Base-by-base conservation (phyloP, 1,284 basidiomycete species). In the Naganishia liquefaciens region DNA sequence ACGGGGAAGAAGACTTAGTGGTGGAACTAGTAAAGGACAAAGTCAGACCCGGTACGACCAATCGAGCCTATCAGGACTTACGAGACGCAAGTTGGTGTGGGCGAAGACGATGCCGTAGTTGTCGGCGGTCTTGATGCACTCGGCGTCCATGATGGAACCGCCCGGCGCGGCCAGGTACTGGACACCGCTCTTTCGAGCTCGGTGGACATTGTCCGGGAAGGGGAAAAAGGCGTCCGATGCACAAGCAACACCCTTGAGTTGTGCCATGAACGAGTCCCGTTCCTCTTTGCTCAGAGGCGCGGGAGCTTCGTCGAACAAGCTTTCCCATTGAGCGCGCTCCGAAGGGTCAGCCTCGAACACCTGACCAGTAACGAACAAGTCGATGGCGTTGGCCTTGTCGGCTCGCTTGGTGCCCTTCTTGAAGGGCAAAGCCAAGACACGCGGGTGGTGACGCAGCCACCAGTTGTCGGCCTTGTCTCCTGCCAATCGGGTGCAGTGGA, bases 141-240 rank as follows among this genome's bases (percentile, higher is more conserved):
- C 93, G 55, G 81, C 86, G 75, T 99, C 95, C 95, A 98, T 98
- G 66, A 99, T 93, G 71, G 91, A 94, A 62, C 95, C 95, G 62
- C 89, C 88, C 1, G 95, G 93, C 4, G 96, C 96, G 33, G 91
- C 93, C 64, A 99, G 84, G 80, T 95, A 98, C 75, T 82, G 86
- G 55, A 92, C 93, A 1, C 95, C 95, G 69, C 91, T 93, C 82
- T 91, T 88, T 77, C 87, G 85, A 57, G 91, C 92, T 64, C 95
- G 84, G 79, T 97, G 90, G 47, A 99, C 95, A 74, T 99, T 99
- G 80, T 99, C 96, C 9, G 93, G 87, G 87, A 99, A 99, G 44
- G 95, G 95, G 91, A 99, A 99, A 85, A 99, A 99, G 65, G 95
- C 95, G 74, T 99, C 96, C 70, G 90, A 93, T 42, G 91, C 91